These are phyloP conservation scores for Pseudopyrenochaeta lycopersici DNA, from an alignment of 2,329 filamentous ascomycete species.

Conservation along the genomic window DNA sequence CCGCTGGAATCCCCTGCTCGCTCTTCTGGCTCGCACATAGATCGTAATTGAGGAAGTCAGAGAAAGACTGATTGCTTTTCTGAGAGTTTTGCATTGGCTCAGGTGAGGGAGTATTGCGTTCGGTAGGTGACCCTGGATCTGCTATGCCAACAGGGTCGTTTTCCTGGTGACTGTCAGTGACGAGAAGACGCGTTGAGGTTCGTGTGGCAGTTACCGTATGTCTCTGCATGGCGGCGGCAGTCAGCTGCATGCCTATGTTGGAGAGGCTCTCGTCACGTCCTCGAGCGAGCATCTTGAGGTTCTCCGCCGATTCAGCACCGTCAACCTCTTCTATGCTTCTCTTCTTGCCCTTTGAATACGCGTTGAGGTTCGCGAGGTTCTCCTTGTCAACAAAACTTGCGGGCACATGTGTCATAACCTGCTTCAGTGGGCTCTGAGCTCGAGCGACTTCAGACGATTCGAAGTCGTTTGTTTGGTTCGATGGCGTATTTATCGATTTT, in stretches of 20 bases:
- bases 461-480: slow-evolving; percentile 28
- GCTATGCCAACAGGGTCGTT: slow-evolving; percentile 37
- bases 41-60: slow-evolving; percentile 58
- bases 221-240: slow-evolving; percentile 33
- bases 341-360: slow-evolving; percentile 41
- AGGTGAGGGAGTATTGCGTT: slow-evolving; percentile 43
- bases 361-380: slow-evolving; percentile 29
- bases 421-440: slow-evolving; percentile 47
- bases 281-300: slow-evolving; percentile 36
- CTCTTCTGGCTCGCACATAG: slow-evolving; percentile 52
- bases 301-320: slow-evolving; percentile 34
- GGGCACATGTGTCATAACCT: slow-evolving; percentile 36
- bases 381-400: slow-evolving; percentile 36
- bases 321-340: slow-evolving; percentile 48
- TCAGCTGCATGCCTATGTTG: slow-evolving; percentile 27
- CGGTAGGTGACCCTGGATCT: slow-evolving; percentile 44
- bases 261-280: slow-evolving; percentile 26
- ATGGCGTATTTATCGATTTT: slow-evolving; percentile 44
- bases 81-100: slow-evolving; percentile 34
- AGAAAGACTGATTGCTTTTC: slow-evolving; percentile 55
- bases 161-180: slow-evolving; percentile 33
- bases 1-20: slow-evolving; percentile 21
- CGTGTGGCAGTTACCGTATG: slow-evolving; percentile 33
- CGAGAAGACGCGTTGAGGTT: slow-evolving; percentile 21
- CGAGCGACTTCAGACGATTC: slow-evolving; percentile 32